Conservation (phyloP, 2,329 filamentous ascomycete species). For the Diaporthe amygdali region DNA sequence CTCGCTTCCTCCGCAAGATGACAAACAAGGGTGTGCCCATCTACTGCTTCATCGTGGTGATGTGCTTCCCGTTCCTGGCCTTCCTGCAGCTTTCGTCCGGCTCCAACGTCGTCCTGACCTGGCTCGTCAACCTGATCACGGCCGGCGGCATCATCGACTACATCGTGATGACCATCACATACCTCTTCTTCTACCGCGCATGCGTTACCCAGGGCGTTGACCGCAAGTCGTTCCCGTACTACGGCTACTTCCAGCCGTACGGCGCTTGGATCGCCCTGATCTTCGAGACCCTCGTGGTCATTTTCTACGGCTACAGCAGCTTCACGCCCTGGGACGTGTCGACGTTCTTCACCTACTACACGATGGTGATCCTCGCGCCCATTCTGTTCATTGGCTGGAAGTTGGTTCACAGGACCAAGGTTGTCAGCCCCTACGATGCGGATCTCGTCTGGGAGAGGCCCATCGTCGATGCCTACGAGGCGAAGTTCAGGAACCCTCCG, state of each 20-base stretch:
- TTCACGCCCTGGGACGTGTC: constrained; percentile 33
- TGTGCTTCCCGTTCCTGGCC: constrained; percentile 55
- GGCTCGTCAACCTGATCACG: constrained; percentile 62
- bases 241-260: constrained; percentile 64
- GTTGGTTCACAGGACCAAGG: constrained; percentile 62
- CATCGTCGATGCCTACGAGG: constrained; percentile 54
- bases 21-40: constrained; percentile 67
- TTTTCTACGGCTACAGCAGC: constrained; percentile 60
- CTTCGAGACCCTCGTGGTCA: constrained; percentile 48
- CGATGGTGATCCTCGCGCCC: constrained; percentile 60
- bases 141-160: constrained; percentile 67
- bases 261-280: constrained; percentile 52
- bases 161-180: constrained; percentile 46
- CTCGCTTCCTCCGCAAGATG: constrained; percentile 57
- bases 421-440: constrained; percentile 57
- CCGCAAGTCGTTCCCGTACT: constrained; percentile 61
- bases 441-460: constrained; percentile 68
- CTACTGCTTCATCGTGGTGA: constrained; percentile 59
- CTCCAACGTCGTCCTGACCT: constrained; percentile 38
- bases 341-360: constrained; percentile 53
- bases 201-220: constrained; percentile 24
- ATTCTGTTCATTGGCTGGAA: constrained; percentile 68
- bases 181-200: constrained; percentile 26
- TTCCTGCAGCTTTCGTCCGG: constrained; percentile 23
- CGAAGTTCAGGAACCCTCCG: constrained; percentile 15